phyloP scores from a whole-genome alignment of 495 filamentous ascomycete genomes.

The Barbatosphaeria neglecta region DNA sequence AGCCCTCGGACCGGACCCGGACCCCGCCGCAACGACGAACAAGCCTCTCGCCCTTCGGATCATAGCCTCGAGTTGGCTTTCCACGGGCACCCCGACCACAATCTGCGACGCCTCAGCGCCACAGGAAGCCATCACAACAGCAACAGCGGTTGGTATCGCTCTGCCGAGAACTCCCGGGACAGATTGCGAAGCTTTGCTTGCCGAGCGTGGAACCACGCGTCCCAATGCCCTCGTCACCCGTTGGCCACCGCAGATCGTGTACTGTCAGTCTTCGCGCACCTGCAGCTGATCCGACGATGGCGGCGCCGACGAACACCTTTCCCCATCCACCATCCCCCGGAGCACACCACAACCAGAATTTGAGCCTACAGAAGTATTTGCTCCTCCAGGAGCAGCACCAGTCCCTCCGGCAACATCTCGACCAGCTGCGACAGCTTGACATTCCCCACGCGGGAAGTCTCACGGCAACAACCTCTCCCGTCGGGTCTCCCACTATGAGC shows the following conservation, averaged over 20 bases:
- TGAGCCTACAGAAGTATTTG: conserved; percentile 45
- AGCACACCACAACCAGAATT: conserved; percentile 26
- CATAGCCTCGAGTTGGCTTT: too few species aligned
- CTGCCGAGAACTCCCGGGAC: too few species aligned
- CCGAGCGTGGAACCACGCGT: background rate
- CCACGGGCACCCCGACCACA: too few species aligned
- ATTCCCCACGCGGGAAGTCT: conserved; percentile 6
- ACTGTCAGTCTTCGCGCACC: background rate
- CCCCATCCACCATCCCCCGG: background rate
- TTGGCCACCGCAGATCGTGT: background rate
- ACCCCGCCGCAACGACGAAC: too few species aligned
- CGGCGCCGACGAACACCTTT: background rate
- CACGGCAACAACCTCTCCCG: conserved; percentile 19
- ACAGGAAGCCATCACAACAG: too few species aligned
- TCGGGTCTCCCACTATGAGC: conserved; percentile 11
- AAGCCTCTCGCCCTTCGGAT: too few species aligned
- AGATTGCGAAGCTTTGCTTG: background rate
- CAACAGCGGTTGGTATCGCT: too few species aligned
- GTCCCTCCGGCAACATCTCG: conserved; percentile 36
- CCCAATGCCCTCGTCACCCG: background rate
- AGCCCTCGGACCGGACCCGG: too few species aligned
- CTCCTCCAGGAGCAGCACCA: conserved; percentile 44
- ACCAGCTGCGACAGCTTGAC: conserved; percentile 26
- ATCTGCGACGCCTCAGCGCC: too few species aligned
- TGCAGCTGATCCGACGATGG: background rate